Conservation (phyloP, 495 filamentous ascomycete genomes). For the Lophium mytilinum region DNA sequence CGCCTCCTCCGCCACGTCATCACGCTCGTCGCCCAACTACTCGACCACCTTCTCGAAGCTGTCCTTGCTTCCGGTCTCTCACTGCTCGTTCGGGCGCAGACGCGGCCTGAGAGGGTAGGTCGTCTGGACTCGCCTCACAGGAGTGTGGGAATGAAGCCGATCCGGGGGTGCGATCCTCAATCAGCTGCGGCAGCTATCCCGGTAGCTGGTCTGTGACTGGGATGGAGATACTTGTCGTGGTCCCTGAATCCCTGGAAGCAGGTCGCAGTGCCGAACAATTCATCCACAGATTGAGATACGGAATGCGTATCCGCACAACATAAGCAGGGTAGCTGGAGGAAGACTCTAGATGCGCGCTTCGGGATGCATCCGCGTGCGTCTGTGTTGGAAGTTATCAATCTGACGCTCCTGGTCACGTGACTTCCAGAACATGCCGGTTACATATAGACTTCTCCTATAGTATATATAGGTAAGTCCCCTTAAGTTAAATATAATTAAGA, state of each 20-base stretch:
- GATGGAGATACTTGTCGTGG: not conserved
- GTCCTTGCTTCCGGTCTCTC: not conserved
- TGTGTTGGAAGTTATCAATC: no score
- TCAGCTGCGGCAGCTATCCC: constrained; percentile 25
- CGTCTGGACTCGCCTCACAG: constrained; percentile 22
- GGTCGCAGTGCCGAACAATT: constrained; percentile 19
- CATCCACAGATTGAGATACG: constrained; percentile 25
- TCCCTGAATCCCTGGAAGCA: constrained; percentile 15
- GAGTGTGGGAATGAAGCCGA: constrained; percentile 22
- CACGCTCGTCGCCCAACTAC: no score
- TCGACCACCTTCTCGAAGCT: no score
- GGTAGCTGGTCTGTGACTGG: constrained; percentile 15
- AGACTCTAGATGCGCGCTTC: no score
- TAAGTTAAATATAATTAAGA: no score
- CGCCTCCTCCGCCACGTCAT: no score
- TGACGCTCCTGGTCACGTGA: no score
- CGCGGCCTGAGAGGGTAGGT: constrained; percentile 1
- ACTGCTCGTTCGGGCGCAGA: not conserved
- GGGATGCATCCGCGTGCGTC: no score
- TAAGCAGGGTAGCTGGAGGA: no score
- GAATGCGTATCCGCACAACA: not conserved
- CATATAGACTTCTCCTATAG: no score
- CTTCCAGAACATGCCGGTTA: no score
- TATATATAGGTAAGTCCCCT: no score
- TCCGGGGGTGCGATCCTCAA: constrained; percentile 25